Conservation (phyloP, 73 alveolate genomes). For the Paramecium bursaria region DNA sequence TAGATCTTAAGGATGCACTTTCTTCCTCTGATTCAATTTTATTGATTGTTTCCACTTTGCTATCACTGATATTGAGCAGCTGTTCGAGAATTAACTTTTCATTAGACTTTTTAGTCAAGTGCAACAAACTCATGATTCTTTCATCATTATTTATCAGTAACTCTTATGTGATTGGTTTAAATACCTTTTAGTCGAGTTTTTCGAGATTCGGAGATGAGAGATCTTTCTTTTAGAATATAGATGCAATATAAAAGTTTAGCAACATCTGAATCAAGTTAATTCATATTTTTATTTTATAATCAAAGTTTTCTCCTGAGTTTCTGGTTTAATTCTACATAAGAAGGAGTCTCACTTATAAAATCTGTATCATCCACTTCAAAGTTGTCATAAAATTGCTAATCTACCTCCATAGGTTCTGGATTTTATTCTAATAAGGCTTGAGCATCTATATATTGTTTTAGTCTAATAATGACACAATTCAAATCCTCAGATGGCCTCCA, state of each 20-base stretch:
- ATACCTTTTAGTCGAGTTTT: neutral
- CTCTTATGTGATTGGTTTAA: neutral
- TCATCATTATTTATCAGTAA: neutral
- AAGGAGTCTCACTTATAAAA: too few species aligned
- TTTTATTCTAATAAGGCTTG: too few species aligned
- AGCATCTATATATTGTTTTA: too few species aligned
- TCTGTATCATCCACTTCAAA: too few species aligned
- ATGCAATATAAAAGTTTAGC: neutral
- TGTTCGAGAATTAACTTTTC: neutral
- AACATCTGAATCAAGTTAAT: neutral
- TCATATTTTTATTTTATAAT: neutral
- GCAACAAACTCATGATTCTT: neutral
- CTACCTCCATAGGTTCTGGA: too few species aligned
- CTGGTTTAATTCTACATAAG: too few species aligned
- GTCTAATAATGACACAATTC: too few species aligned
- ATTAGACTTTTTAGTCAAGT: too few species aligned
- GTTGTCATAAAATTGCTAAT: too few species aligned
- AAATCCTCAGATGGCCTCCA: too few species aligned
- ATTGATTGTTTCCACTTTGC: too few species aligned
- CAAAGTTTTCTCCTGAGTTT: too few species aligned
- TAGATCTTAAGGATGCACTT: neutral
- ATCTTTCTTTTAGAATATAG: neutral
- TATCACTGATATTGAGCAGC: neutral
- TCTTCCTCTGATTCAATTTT: neutral
- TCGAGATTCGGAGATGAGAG: neutral